Evolutionary conservation across 805 yeast genomes (phyloP), one percentile per base, ranked within the genome.

Genomic region (Kodamaea nitidulidarum): DNA sequence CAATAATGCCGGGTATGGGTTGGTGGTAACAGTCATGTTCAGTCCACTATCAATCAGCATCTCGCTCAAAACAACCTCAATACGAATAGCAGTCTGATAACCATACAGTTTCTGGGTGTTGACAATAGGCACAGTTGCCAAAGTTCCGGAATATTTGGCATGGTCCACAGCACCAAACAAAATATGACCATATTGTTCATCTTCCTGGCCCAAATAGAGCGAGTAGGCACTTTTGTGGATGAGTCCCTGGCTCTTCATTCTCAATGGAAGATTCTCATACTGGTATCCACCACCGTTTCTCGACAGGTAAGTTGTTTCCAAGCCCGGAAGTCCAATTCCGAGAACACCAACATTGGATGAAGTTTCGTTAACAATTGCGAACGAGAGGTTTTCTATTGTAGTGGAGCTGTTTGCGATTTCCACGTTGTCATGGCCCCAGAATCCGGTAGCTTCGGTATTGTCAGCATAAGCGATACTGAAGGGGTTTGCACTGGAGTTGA

Each of bases 261-360:
- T 63, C 20, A 57, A 29, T 9, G 73, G 73, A 27, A 67, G 54
- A 50, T 68, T 68, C 48, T 63, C 65, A 48, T 68, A 68, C 30
- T 44, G 46, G 51, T 64, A 61, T 27, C 43, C 37, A 15, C 32
- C 38, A 2, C 46, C 45, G 11, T 8, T 5, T 15, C 41, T 11
- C 18, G 38, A 32, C 14, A 51, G 36, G 48, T 53, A 58, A 1
- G 91, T 83, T 3, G 76, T 67, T 58, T 88, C 95, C 39, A 84
- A 68, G 10, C 79, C 84, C 4, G 76, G 62, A 36, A 84, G 67
- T 8, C 93, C 91, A 45, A 85, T 76, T 18, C 90, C 88, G 30
- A 85, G 60, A 17, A 86, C 91, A 40, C 95, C 91, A 15, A 42
- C 29, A 22, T 42, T 33, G 16, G 48, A 42, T 5, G 49, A 35